Base-by-base conservation (phyloP, 768 basidiomycete species). In the Rhodotorula kratochvilovae region DNA sequence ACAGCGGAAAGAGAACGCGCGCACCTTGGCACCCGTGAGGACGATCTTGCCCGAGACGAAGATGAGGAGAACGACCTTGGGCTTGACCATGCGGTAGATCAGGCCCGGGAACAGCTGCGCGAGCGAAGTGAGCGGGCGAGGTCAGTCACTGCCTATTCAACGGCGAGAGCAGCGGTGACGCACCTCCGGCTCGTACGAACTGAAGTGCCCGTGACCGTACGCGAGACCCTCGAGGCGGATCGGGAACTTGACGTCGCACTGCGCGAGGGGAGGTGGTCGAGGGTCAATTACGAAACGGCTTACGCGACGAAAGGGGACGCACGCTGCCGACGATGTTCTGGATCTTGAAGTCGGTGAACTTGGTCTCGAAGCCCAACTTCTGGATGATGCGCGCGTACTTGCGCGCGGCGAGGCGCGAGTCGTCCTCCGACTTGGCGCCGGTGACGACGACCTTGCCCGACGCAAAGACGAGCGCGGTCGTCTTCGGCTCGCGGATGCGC, bases 391-490 rank as follows among this genome's bases (percentile, higher is more conserved):
- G 89, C 57, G 96, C 96, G 82, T 98, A 98, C 83, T 99, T 99
- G 80, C 95, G 89, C 77, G 93, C 95, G 62, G 96, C 95, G 72
- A 98, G 84, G 61, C 94, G 87, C 77, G 92, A 94, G 79, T 99
- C 94, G 81, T 98, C 95, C 82, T 98, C 95, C 43, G 91, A 92
- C 85, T 98, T 99, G 59, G 96, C 96, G 80, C 96, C 96, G 51
- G 96, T 98, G 68, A 98, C 95, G 81, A 99, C 96, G 91, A 99
- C 98, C 87, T 98, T 99, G 80, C 96, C 96, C 68, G 92, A 95
- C 45, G 96, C 96, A 81, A 99, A 99, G 82, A 99, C 98, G 77
- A 99, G 87, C 33, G 95, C 96, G 62, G 96, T 99, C 70, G 96
- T 99, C 85, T 99, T 99, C 61, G 96, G 96, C 78, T 98, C 96